These are phyloP conservation scores for Aspergillus steynii DNA, from an alignment of 495 filamentous ascomycete genomes.

Conservation along the genomic window DNA sequence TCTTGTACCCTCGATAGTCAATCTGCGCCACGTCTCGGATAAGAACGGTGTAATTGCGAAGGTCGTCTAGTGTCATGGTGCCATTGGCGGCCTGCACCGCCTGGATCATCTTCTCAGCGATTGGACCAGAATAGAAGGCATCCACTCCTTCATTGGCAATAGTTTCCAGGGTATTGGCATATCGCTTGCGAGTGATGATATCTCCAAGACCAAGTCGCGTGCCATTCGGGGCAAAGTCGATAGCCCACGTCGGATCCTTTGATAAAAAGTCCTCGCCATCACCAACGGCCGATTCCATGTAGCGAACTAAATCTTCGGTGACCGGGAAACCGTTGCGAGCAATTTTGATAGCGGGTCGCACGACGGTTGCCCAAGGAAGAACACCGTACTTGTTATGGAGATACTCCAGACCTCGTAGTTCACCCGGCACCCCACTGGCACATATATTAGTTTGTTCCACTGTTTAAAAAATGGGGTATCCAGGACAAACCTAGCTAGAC, in stretches of 20 bases:
- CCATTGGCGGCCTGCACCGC: constrained; percentile 66
- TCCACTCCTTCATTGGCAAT: constrained; percentile 70
- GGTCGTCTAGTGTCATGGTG: constrained; percentile 79
- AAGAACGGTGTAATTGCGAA: constrained; percentile 66
- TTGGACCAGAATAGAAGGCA: constrained; percentile 73
- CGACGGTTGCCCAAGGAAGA: constrained; percentile 67
- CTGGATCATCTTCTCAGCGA: constrained; percentile 71
- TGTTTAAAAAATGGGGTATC: neutral
- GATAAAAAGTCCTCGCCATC: constrained; percentile 61
- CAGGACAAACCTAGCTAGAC: constrained; percentile 59
- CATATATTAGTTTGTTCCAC: neutral
- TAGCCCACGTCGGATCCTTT: constrained; percentile 72
- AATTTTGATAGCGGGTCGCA: constrained; percentile 70
- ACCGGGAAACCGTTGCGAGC: constrained; percentile 75
- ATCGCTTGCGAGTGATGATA: constrained; percentile 73
- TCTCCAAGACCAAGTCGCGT: constrained; percentile 69
- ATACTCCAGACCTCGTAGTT: constrained; percentile 74
- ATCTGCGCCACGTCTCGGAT: constrained; percentile 63
- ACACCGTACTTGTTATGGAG: constrained; percentile 72
- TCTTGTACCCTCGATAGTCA: constrained; percentile 66
- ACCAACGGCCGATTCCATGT: constrained; percentile 56
- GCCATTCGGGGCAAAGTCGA: constrained; percentile 86
- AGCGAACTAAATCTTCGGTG: constrained; percentile 65
- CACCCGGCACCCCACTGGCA: constrained; percentile 73
- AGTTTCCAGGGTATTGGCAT: constrained; percentile 72